These are phyloP conservation scores for Marasmius tenuissimus DNA, from an alignment of 1,284 basidiomycete species.

Conservation along the genomic window DNA sequence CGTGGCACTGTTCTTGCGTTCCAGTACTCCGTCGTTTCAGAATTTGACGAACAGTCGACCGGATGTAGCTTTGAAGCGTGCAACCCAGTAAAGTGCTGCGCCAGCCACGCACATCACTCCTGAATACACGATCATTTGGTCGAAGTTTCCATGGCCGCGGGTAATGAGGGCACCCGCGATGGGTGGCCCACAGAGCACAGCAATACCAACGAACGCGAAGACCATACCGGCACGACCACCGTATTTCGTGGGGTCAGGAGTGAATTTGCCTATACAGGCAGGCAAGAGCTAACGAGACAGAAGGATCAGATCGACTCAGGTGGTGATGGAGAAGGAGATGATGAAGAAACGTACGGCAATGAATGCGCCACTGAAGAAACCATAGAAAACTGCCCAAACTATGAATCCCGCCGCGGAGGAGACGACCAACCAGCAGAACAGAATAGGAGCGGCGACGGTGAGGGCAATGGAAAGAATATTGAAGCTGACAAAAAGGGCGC, in stretches of 20 bases:
- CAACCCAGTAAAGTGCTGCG: not conserved
- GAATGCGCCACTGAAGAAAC: constrained; percentile 3
- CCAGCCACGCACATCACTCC: constrained; percentile 1
- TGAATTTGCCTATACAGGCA: not conserved
- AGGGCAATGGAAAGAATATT: constrained; percentile 2
- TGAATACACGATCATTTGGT: constrained; percentile 1
- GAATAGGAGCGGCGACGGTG: not conserved
- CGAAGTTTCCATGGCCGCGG: not conserved
- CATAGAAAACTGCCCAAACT: not conserved
- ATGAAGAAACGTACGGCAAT: not conserved
- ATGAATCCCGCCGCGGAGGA: not conserved
- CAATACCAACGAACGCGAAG: not conserved
- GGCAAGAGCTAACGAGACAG: not conserved
- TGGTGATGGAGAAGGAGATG: no score
- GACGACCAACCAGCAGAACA: not conserved
- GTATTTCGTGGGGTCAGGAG: constrained; percentile 2
- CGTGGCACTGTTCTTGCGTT: no score
- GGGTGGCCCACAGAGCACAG: not conserved
- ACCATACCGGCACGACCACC: constrained; percentile 1
- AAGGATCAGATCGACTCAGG: not conserved
- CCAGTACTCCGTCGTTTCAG: not conserved
- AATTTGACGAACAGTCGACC: not conserved
- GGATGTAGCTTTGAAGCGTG: not conserved
- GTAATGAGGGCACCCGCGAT: not conserved
- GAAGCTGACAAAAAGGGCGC: not conserved